Evolutionary conservation across 2,329 filamentous ascomycete species (phyloP).

Genomic region (Fusarium sacchari): DNA sequence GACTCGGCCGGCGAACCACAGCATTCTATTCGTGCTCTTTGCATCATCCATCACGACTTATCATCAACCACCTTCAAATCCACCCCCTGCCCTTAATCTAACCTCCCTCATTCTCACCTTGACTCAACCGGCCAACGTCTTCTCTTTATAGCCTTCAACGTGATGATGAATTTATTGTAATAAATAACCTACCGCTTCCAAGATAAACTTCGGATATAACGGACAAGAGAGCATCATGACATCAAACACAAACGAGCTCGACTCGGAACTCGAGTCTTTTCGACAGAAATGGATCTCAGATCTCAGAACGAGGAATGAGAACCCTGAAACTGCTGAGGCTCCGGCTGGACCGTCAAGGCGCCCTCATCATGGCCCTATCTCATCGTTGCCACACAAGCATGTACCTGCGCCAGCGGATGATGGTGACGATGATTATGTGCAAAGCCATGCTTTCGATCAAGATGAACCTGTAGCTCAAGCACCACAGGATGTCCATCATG

Average conservation of each 20-base stretch:
- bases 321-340: conserved; percentile 19
- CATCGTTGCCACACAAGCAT: conserved; percentile 24
- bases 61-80: conserved; percentile 1
- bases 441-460: conserved; percentile 48
- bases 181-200: neutral
- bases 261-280: conserved; percentile 85
- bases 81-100: neutral
- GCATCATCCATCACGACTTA: conserved; percentile 38
- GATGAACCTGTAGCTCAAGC: conserved; percentile 14
- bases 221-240: conserved; percentile 29
- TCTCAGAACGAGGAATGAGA: conserved; percentile 60
- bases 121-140: conserved; percentile 27
- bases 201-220: conserved; percentile 18
- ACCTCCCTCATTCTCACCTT: conserved; percentile 1
- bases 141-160: neutral
- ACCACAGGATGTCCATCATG: conserved; percentile 20
- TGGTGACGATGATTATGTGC: conserved; percentile 50
- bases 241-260: conserved; percentile 52
- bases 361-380: conserved; percentile 37
- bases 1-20: conserved; percentile 37
- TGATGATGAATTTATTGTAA: conserved; percentile 39
- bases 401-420: conserved; percentile 40
- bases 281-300: conserved; percentile 88
- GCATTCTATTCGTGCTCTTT: conserved; percentile 30
- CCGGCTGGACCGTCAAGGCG: conserved; percentile 20